Evolutionary conservation across 768 basidiomycete genomes (phyloP).

Genomic region (Scleroderma bovista): DNA sequence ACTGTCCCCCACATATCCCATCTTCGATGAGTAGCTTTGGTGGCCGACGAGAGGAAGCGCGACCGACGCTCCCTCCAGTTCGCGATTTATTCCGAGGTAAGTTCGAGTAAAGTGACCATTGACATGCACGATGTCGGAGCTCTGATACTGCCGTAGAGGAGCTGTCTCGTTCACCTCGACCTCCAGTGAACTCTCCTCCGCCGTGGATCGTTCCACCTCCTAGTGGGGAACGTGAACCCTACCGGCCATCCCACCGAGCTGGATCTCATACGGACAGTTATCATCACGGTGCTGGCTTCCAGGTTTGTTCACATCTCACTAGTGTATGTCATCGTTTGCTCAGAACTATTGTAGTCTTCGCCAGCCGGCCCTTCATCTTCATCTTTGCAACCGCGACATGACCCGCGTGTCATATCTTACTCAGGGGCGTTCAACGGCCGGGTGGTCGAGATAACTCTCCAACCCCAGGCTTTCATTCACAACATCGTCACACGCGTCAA

Average conservation of each 20-base stretch:
- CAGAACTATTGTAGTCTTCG: slow-evolving; percentile 16
- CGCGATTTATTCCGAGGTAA: slow-evolving; percentile 63
- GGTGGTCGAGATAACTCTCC: slow-evolving; percentile 17
- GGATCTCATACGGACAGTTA: slow-evolving; percentile 21
- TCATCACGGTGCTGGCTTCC: slow-evolving; percentile 25
- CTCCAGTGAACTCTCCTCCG: slow-evolving; percentile 34
- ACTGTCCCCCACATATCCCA: slow-evolving; percentile 13
- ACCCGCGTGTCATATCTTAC: slow-evolving; percentile 17
- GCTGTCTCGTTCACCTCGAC: slow-evolving; percentile 36
- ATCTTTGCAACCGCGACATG: slow-evolving; percentile 22
- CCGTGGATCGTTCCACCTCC: slow-evolving; percentile 42
- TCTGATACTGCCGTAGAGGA: slow-evolving; percentile 34
- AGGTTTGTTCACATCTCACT: slow-evolving; percentile 16
- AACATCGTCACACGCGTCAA: slow-evolving; percentile 15
- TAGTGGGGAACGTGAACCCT: slow-evolving; percentile 24
- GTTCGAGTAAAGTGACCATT: slow-evolving; percentile 1
- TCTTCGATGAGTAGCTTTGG: slow-evolving; percentile 24
- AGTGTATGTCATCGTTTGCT: not conserved
- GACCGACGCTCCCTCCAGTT: slow-evolving; percentile 67
- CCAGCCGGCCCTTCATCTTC: slow-evolving; percentile 16
- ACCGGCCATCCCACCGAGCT: slow-evolving; percentile 20
- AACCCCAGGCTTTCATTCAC: slow-evolving; percentile 18
- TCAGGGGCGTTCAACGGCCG: slow-evolving; percentile 3
- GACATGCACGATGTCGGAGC: not conserved
- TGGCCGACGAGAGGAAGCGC: slow-evolving; percentile 22